Evolutionary conservation across 768 basidiomycete species (phyloP).

Genomic region (Dioszegia crocea): DNA sequence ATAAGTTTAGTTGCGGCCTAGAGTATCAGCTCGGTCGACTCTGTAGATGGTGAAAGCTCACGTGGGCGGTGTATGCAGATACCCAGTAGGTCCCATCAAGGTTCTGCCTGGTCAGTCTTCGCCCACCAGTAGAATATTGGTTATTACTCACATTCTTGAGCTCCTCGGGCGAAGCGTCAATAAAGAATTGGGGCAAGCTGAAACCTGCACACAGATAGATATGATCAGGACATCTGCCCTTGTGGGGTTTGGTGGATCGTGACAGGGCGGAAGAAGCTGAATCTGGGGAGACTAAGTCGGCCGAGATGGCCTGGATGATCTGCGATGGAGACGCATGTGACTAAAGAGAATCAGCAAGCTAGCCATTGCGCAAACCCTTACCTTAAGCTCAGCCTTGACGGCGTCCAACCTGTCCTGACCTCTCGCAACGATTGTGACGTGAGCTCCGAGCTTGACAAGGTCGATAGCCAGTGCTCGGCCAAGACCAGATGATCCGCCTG

Average conservation of each 20-base stretch:
- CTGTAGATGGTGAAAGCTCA: slow-evolving; percentile 46
- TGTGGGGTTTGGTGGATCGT: slow-evolving; percentile 58
- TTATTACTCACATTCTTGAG: slow-evolving; percentile 50
- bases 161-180: slow-evolving; percentile 64
- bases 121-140: neutral
- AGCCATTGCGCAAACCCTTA: slow-evolving; percentile 32
- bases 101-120: slow-evolving; percentile 1
- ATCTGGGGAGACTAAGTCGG: slow-evolving; percentile 58
- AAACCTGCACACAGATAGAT: slow-evolving; percentile 76
- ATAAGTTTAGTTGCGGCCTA: slow-evolving; percentile 68
- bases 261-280: slow-evolving; percentile 63
- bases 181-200: slow-evolving; percentile 62
- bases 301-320: slow-evolving; percentile 64
- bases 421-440: slow-evolving; percentile 75
- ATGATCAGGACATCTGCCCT: slow-evolving; percentile 65
- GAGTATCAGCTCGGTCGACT: neutral
- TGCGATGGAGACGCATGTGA: slow-evolving; percentile 54
- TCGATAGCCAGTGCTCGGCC: slow-evolving; percentile 69
- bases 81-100: slow-evolving; percentile 41
- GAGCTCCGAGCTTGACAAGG: slow-evolving; percentile 62
- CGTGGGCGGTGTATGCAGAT: slow-evolving; percentile 57
- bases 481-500: slow-evolving; percentile 76
- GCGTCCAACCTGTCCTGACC: slow-evolving; percentile 19
- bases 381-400: slow-evolving; percentile 57
- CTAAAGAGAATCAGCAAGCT: slow-evolving; percentile 6